Evolutionary conservation across 768 basidiomycete genomes (phyloP), one percentile per base, ranked within the genome.

Genomic region (Hypsizygus marmoreus): DNA sequence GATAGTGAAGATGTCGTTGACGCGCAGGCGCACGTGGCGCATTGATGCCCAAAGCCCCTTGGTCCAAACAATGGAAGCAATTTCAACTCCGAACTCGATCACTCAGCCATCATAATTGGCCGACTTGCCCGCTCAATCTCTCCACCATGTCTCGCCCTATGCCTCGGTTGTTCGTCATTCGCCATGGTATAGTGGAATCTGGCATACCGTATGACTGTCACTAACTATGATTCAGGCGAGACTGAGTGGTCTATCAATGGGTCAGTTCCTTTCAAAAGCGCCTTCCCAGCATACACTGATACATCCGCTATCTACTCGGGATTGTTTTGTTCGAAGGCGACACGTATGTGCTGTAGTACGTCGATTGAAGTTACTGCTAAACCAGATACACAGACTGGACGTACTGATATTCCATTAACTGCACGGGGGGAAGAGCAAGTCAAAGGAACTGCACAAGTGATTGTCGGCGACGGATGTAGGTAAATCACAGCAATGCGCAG

Each of bases 191-290:
- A n/a, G n/a, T n/a, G n/a, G n/a, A n/a, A n/a, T n/a, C n/a, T n/a
- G n/a, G n/a, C n/a, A n/a, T 22, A 5, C 10, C 16, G 23, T 29
- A 28, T 24, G 14, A 32, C 24, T 6, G 28, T 45, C 6, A 48
- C 24, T 43, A 20, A 35, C 41, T 37, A 8, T 30, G 26, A 31
- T 43, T 11, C 42, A 91, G 89, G 92, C 24, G 88, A 97, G 72
- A 97, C 95, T 1, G 94, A 95, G 63, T 97, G 94, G 93, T 91
- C 90, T 13, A 58, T 86, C 33, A 93, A 88, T 56, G 93, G 92
- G 81, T 85, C 45, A 63, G 80, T 66, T 20, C 17, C 26, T 22
- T n/a, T n/a, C n/a, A n/a, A n/a, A n/a, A n/a, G n/a, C n/a, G n/a
- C n/a, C n/a, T n/a, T n/a, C n/a, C n/a, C n/a, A n/a, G n/a, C 25